Percentiles rank a stretch among this genome's conserved stretches.
phyloP scores from a whole-genome alignment of 345 rosid species.

The Camelina neglecta region DNA sequence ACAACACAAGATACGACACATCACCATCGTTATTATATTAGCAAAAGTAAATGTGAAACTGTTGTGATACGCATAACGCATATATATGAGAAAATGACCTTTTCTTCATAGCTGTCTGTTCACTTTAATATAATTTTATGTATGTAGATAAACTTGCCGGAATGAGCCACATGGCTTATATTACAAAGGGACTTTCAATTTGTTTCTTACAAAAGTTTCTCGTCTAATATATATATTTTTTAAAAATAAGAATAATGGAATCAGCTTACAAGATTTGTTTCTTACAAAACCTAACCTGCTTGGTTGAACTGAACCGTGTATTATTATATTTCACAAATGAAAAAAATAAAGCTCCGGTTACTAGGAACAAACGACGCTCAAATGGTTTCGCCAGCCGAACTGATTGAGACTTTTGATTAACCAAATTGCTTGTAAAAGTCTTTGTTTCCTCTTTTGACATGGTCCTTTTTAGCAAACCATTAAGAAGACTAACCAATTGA shows the following conservation, averaged over 20 bases:
- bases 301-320: too few relatives aligned
- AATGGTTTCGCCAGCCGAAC: not conserved
- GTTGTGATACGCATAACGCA: not conserved
- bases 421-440: conserved; percentile 5
- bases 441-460: not conserved
- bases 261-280: too few relatives aligned
- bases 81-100: not conserved
- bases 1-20: conserved; percentile 30
- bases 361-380: too few relatives aligned
- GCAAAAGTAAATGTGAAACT: not conserved
- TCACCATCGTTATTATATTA: conserved; percentile 6
- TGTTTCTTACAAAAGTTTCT: not conserved
- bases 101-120: not conserved
- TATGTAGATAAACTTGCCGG: conserved; percentile 13
- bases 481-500: not conserved
- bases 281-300: too few relatives aligned
- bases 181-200: not conserved
- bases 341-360: too few relatives aligned
- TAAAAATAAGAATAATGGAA: too few relatives aligned
- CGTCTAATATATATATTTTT: too few relatives aligned
- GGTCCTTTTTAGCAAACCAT: not conserved
- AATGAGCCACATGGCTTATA: not conserved
- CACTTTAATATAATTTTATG: conserved; percentile 3
- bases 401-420: conserved; percentile 16
- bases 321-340: too few relatives aligned